These are phyloP conservation scores for Auricularia sp. DNA, from an alignment of 768 basidiomycete genomes.

Conservation along the genomic window DNA sequence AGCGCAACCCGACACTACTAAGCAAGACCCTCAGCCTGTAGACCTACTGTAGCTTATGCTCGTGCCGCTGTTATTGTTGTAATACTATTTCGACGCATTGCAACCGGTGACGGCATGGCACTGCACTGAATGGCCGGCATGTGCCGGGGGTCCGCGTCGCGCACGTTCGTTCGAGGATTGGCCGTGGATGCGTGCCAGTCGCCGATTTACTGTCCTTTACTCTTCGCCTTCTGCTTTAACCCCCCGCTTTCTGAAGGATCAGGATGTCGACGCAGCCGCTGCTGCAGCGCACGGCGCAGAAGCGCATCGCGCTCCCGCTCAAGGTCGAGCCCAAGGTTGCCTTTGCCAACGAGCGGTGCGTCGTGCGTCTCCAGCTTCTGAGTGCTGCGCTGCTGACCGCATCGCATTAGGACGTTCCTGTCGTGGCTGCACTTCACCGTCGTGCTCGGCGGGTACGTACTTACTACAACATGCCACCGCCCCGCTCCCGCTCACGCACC, in stretches of 20 bases:
- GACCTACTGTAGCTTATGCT: too few species aligned
- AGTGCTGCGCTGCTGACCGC: background rate
- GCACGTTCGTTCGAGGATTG: slow-evolving; percentile 1
- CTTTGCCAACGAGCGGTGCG: slow-evolving; percentile 75
- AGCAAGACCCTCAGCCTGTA: too few species aligned
- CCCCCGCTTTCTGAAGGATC: background rate
- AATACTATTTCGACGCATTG: too few species aligned
- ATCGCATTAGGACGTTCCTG: slow-evolving; percentile 53
- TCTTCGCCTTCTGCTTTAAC: background rate
- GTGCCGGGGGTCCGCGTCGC: background rate
- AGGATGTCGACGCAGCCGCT: slow-evolving; percentile 95
- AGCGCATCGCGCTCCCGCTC: slow-evolving; percentile 94
- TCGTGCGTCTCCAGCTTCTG: background rate
- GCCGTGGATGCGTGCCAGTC: background rate
- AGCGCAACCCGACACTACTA: too few species aligned
- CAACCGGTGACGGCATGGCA: too few species aligned
- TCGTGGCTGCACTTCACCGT: slow-evolving; percentile 99
- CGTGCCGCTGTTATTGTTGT: too few species aligned
- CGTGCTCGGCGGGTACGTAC: slow-evolving; percentile 60
- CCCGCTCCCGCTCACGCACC: background rate
- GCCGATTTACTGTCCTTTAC: background rate
- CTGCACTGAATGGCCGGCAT: background rate
- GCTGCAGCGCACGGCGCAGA: slow-evolving; percentile 86
- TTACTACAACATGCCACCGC: background rate
- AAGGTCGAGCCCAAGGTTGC: slow-evolving; percentile 92